Evolutionary conservation across 2,329 filamentous ascomycete genomes (phyloP).

Genomic region (Cladosporium sp.): DNA sequence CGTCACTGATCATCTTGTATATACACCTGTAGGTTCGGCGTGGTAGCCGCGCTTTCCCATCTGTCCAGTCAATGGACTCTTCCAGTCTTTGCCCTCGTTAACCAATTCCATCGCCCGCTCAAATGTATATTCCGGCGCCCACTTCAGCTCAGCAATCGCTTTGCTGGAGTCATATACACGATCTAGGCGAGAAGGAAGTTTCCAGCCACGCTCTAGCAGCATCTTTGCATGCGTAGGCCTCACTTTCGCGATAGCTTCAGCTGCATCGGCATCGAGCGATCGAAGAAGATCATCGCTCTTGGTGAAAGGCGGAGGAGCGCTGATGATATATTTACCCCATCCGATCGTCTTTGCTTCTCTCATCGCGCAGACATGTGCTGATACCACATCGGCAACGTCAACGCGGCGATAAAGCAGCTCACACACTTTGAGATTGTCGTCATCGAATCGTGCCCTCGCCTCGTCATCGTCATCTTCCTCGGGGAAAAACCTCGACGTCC

Average conservation of each 20-base stretch:
- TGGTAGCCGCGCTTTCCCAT: conserved; percentile 19
- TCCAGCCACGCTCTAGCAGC: conserved; percentile 16
- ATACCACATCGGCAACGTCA: conserved; percentile 17
- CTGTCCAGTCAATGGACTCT: conserved; percentile 13
- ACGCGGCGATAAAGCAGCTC: conserved; percentile 19
- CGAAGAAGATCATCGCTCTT: conserved; percentile 3
- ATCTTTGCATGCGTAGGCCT: conserved; percentile 13
- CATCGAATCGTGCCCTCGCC: conserved; percentile 12
- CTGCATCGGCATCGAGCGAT: conserved; percentile 5
- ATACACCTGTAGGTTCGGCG: conserved; percentile 16
- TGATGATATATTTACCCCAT: conserved; percentile 19
- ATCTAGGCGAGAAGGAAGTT: conserved; percentile 15
- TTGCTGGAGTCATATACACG: conserved; percentile 18
- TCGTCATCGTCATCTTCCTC: conserved; percentile 17
- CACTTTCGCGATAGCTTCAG: not conserved
- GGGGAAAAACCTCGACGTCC: conserved; percentile 42
- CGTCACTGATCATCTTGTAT: conserved; percentile 14
- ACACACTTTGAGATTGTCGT: conserved; percentile 20
- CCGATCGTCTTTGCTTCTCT: conserved; percentile 15
- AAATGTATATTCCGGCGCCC: conserved; percentile 18
- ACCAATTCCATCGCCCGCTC: conserved; percentile 15
- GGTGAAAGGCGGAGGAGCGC: conserved; percentile 18
- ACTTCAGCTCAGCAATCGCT: conserved; percentile 14
- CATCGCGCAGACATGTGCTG: conserved; percentile 17
- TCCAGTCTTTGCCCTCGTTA: conserved; percentile 14